Conservation (phyloP, 2,329 filamentous ascomycete genomes). For the Botrytis galanthina region DNA sequence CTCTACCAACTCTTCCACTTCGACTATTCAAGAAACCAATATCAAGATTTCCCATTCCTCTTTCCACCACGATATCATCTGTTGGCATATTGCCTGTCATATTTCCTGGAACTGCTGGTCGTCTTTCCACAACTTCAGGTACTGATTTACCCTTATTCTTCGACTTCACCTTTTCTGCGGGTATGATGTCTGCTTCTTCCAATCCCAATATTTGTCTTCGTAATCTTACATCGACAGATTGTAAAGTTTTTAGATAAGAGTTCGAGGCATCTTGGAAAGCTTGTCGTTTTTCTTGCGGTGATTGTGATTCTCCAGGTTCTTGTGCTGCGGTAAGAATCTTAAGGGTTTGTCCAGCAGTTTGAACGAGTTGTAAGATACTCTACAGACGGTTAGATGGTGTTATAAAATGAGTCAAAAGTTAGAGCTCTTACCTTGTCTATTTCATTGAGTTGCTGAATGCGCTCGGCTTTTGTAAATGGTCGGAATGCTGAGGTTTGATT, state of each 20-base stretch:
- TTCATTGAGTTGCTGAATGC: constrained; percentile 74
- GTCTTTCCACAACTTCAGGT: constrained; percentile 7
- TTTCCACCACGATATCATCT: constrained; percentile 37
- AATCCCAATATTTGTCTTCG: constrained; percentile 75
- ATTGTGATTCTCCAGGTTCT: constrained; percentile 21
- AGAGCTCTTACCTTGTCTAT: constrained; percentile 63
- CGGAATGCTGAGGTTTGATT: constrained; percentile 32
- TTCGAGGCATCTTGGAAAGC: constrained; percentile 59
- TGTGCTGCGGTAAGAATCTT: constrained; percentile 57
- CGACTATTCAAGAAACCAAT: constrained; percentile 88
- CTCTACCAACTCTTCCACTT: constrained; percentile 74
- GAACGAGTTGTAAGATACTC: constrained; percentile 49
- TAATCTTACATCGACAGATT: constrained; percentile 70
- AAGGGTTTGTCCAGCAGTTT: constrained; percentile 60
- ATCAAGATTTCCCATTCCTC: constrained; percentile 61
- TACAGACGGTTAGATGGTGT: constrained; percentile 21
- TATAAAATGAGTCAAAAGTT: not conserved
- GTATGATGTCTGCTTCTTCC: constrained; percentile 76
- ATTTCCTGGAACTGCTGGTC: constrained; percentile 1
- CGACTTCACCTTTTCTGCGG: constrained; percentile 38
- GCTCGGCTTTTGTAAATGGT: constrained; percentile 69
- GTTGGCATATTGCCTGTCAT: constrained; percentile 18
- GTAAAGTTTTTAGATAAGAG: constrained; percentile 70
- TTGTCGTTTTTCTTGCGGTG: constrained; percentile 34
- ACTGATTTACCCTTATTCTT: constrained; percentile 26